A percentile compares a stretch with the other conserved stretches of the same genome.
phyloP scores from a whole-genome alignment of 2,329 filamentous ascomycete genomes.

The Pseudocercospora crystallina region DNA sequence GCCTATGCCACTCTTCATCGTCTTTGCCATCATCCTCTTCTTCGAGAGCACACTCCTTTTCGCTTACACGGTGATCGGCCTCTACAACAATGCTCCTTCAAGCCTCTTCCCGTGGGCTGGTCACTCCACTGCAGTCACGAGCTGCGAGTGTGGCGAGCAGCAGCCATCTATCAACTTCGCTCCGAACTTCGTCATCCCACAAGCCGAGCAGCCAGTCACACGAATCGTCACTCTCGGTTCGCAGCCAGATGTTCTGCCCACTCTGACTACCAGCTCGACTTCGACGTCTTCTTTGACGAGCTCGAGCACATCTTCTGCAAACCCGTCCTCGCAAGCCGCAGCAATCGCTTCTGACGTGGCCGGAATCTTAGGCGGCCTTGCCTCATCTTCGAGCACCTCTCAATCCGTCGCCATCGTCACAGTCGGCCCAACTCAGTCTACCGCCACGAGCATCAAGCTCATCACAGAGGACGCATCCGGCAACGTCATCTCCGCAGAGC shows the following conservation, averaged over 20 bases:
- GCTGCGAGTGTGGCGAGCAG: constrained; percentile 14
- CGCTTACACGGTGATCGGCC: constrained; percentile 39
- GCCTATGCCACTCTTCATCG: constrained; percentile 34
- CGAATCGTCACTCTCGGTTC: constrained; percentile 12
- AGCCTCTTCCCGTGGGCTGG: constrained; percentile 28
- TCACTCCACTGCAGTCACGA: constrained; percentile 8
- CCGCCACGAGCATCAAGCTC: constrained; percentile 22
- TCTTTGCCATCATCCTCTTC: constrained; percentile 33
- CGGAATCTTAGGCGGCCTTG: constrained; percentile 16
- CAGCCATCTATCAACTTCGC: constrained; percentile 34
- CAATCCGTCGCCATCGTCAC: constrained; percentile 14
- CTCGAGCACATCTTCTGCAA: constrained; percentile 5
- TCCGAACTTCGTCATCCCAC: constrained; percentile 34
- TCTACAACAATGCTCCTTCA: constrained; percentile 36
- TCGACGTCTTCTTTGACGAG: constrained; percentile 9
- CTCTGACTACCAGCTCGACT: neutral
- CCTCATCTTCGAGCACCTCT: constrained; percentile 8
- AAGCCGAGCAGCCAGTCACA: constrained; percentile 11
- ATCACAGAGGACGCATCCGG: constrained; percentile 22
- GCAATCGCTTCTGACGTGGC: constrained; percentile 23
- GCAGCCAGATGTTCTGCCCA: neutral
- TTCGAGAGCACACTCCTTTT: constrained; percentile 39
- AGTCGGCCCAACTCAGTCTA: constrained; percentile 14
- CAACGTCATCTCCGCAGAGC: constrained; percentile 3
- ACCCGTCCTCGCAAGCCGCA: constrained; percentile 9